Conservation (phyloP, 2,329 filamentous ascomycete genomes). For the Alternaria metachromatica region DNA sequence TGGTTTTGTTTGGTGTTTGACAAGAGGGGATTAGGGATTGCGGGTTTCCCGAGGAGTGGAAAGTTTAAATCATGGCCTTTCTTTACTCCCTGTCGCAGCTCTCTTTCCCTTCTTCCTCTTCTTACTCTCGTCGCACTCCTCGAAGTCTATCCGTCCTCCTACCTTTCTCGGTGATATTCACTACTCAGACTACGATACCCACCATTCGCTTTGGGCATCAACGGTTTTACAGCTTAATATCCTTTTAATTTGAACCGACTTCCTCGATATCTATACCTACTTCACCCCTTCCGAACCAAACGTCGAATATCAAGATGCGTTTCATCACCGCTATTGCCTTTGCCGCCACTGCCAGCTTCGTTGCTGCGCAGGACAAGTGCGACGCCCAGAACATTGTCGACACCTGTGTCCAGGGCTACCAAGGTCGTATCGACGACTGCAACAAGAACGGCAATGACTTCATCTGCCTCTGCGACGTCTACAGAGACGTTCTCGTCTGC, state of each 20-base stretch:
- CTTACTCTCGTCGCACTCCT: neutral
- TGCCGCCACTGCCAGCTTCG: slow-evolving; percentile 44
- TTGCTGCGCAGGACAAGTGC: slow-evolving; percentile 48
- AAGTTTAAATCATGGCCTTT: neutral
- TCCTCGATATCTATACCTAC: neutral
- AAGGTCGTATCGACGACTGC: slow-evolving; percentile 54
- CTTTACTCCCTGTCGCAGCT: neutral
- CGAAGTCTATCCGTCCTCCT: neutral
- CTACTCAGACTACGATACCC: neutral
- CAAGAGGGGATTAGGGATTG: slow-evolving; percentile 1
- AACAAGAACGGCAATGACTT: slow-evolving; percentile 54
- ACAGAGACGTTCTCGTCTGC: slow-evolving; percentile 63
- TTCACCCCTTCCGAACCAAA: neutral
- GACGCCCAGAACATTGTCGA: slow-evolving; percentile 57
- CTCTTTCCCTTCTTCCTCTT: neutral
- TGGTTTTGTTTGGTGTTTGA: slow-evolving; percentile 2
- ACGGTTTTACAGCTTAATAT: neutral
- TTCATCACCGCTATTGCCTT: slow-evolving; percentile 36
- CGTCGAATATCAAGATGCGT: slow-evolving; percentile 36
- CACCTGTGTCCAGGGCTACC: slow-evolving; percentile 53
- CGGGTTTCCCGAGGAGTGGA: neutral
- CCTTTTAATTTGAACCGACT: neutral
- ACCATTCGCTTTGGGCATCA: slow-evolving; percentile 1
- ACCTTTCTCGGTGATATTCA: neutral
- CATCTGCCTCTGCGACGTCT: slow-evolving; percentile 65